Percentiles rank a stretch among this genome's conserved stretches.
Evolutionary conservation across 163 green algal species (phyloP).

Genomic region (Scenedesmus sp.): DNA sequence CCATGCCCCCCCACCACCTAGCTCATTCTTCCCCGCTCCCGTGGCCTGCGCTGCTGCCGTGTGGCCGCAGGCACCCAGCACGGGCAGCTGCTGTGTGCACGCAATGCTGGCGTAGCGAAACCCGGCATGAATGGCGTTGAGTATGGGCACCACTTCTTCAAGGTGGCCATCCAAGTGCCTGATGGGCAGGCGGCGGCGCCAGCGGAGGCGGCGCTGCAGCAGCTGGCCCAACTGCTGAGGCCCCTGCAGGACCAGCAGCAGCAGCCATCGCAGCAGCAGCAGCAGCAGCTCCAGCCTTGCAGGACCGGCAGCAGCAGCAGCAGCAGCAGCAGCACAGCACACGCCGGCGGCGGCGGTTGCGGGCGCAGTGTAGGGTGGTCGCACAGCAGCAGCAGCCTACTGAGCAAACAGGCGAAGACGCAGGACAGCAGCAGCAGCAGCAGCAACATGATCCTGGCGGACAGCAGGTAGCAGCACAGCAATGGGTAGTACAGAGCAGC

Average conservation of each 20-base stretch:
- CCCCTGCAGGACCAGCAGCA: neutral
- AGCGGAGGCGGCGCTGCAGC: slow-evolving; percentile 10
- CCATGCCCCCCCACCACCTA: too few relatives aligned
- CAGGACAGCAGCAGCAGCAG: neutral
- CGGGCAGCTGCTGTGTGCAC: slow-evolving; percentile 18
- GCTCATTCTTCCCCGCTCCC: too few relatives aligned
- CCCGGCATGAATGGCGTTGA: slow-evolving; percentile 5
- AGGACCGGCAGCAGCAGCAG: neutral
- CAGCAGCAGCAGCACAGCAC: neutral
- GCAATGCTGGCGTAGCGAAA: slow-evolving; percentile 20
- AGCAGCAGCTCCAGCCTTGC: neutral
- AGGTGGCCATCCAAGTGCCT: slow-evolving; percentile 24
- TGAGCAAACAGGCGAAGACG: neutral
- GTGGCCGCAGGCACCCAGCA: slow-evolving; percentile 36
- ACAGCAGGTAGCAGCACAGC: neutral
- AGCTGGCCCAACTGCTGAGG: neutral
- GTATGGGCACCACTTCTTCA: slow-evolving; percentile 52
- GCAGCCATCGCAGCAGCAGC: neutral
- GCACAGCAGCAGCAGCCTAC: neutral
- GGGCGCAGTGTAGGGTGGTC: neutral
- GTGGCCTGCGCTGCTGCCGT: neutral
- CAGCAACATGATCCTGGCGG: neutral
- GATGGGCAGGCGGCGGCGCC: neutral
- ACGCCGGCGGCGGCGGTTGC: neutral
- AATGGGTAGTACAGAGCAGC: neutral